These are phyloP conservation scores for Musa troglodytarum DNA, from an alignment of 176 grass and related monocot genomes.

Conservation along the genomic window DNA sequence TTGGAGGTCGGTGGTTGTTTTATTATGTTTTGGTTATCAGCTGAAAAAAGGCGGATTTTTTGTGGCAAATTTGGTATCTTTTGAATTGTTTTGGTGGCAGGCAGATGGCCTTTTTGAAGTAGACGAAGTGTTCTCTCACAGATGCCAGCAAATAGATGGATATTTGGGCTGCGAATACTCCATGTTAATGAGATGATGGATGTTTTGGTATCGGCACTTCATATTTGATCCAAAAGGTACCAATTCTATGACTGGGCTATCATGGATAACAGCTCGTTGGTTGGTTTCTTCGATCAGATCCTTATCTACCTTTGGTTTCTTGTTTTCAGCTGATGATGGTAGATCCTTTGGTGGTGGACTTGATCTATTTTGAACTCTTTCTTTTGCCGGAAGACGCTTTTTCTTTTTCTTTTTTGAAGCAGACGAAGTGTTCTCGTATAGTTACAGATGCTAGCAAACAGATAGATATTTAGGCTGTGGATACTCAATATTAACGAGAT, in stretches of 20 bases:
- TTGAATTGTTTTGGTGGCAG: neutral
- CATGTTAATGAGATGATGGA: too few species aligned
- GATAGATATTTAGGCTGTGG: too few species aligned
- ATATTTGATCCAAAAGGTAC: too few species aligned
- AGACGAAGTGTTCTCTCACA: neutral
- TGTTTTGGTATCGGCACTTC: too few species aligned
- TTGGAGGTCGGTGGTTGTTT: neutral
- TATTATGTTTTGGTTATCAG: neutral
- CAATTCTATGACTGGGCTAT: slow-evolving; percentile 9
- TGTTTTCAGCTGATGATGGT: neutral
- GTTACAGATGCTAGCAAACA: neutral
- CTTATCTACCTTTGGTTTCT: neutral
- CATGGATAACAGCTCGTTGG: neutral
- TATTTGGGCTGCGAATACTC: too few species aligned
- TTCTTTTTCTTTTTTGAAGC: neutral
- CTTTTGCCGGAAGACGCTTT: neutral
- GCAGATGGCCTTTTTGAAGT: neutral
- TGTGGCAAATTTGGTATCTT: neutral
- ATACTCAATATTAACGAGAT: too few species aligned
- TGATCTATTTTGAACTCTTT: neutral
- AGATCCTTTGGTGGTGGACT: neutral
- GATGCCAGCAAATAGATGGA: too few species aligned
- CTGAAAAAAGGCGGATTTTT: neutral
- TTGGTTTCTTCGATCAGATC: neutral
- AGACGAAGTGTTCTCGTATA: neutral